Percentiles rank a stretch among this genome's conserved stretches.
Evolutionary conservation across 805 yeast genomes (phyloP).

Genomic region (Starmerella gropengiesseri): DNA sequence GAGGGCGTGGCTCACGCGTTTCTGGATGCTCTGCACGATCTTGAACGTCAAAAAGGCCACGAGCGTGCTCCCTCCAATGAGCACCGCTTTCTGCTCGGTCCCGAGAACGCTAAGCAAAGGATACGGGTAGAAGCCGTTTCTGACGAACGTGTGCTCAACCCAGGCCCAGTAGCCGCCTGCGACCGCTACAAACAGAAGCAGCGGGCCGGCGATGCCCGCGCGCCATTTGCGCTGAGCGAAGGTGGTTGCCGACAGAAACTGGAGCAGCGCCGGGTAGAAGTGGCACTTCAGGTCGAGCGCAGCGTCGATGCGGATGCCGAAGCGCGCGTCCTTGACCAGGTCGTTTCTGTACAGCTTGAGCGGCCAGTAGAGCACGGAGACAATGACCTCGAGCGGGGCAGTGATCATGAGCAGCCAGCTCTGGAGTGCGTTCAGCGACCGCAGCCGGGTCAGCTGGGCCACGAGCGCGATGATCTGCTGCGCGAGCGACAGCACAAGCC

Average conservation of each 20-base stretch:
- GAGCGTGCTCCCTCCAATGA: conserved; percentile 23
- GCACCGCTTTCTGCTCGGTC: conserved; percentile 18
- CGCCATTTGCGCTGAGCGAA: conserved; percentile 25
- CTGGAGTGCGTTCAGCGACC: conserved; percentile 19
- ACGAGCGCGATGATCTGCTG: conserved; percentile 26
- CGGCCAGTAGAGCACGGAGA: conserved; percentile 29
- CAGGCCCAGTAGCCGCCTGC: conserved; percentile 30
- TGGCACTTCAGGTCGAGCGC: conserved; percentile 28
- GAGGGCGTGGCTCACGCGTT: neutral
- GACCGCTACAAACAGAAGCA: conserved; percentile 18
- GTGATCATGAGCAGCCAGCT: conserved; percentile 22
- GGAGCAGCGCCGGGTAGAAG: conserved; percentile 26
- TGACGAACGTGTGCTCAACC: conserved; percentile 25
- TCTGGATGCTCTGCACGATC: conserved; percentile 23
- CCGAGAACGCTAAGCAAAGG: conserved; percentile 26
- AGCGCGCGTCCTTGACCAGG: conserved; percentile 26
- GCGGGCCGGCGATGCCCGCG: conserved; percentile 18
- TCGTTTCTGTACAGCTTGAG: conserved; percentile 23
- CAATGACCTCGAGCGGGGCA: conserved; percentile 29
- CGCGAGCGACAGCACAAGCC: conserved; percentile 21
- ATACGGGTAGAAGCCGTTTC: conserved; percentile 30
- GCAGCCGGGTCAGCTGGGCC: conserved; percentile 26
- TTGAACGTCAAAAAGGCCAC: conserved; percentile 20
- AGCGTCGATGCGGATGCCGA: conserved; percentile 21
- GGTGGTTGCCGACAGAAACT: conserved; percentile 25